These are phyloP conservation scores for Debaryomyces castellii DNA, from an alignment of 805 yeast species.

Conservation along the genomic window DNA sequence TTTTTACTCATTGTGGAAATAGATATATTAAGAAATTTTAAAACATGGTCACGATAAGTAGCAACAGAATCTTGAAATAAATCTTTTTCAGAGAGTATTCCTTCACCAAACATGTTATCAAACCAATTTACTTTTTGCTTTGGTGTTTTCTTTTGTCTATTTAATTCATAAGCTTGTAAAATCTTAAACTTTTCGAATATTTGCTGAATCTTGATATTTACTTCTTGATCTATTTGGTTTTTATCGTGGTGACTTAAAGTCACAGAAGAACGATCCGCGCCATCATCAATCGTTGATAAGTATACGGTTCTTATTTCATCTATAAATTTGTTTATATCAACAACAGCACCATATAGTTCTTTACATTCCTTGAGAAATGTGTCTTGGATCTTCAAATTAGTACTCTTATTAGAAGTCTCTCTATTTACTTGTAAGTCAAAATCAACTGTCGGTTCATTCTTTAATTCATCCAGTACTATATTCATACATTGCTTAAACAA, in stretches of 20 bases:
- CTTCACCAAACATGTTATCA: slow-evolving; percentile 21
- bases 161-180: slow-evolving; percentile 51
- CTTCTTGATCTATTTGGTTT: slow-evolving; percentile 55
- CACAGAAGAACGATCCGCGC: slow-evolving; percentile 1
- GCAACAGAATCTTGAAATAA: slow-evolving; percentile 38
- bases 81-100: slow-evolving; percentile 33
- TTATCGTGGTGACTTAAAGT: slow-evolving; percentile 47
- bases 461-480: slow-evolving; percentile 39
- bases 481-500: slow-evolving; percentile 46
- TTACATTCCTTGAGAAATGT: slow-evolving; percentile 41
- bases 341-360: slow-evolving; percentile 32
- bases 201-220: slow-evolving; percentile 51
- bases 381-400: slow-evolving; percentile 25
- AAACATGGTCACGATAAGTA: slow-evolving; percentile 47
- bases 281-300: slow-evolving; percentile 19
- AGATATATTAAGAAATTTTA: slow-evolving; percentile 47
- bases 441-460: slow-evolving; percentile 6
- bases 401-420: background rate
- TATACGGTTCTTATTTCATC: slow-evolving; percentile 24
- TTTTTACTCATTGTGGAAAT: slow-evolving; percentile 42
- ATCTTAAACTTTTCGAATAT: slow-evolving; percentile 50
- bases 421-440: slow-evolving; percentile 7
- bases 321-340: slow-evolving; percentile 31
- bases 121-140: slow-evolving; percentile 16
- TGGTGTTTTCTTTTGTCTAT: slow-evolving; percentile 30